phyloP scores from a whole-genome alignment of 495 filamentous ascomycete genomes.

The Aspergillus sparsus region DNA sequence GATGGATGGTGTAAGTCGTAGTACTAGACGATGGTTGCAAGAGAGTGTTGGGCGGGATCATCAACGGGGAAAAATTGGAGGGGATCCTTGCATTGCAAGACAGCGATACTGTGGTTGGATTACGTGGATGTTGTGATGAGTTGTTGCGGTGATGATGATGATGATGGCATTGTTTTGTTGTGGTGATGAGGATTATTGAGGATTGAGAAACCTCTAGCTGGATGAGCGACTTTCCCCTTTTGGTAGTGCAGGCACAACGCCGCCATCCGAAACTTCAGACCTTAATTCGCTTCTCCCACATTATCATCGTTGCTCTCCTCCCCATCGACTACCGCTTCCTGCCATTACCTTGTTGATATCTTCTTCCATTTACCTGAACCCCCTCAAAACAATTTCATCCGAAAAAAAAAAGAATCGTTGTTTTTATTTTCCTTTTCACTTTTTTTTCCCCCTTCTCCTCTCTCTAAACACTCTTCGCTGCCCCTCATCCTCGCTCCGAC shows the following conservation, averaged over 20 bases:
- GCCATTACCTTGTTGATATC: constrained; percentile 9
- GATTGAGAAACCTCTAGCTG: constrained; percentile 3
- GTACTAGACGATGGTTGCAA: too few species aligned
- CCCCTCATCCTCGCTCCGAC: constrained; percentile 28
- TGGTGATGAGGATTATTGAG: neutral
- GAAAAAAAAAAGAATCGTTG: neutral
- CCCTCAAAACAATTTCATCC: constrained; percentile 6
- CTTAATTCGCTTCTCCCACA: constrained; percentile 7
- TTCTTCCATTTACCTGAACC: constrained; percentile 8
- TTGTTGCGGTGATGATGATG: constrained; percentile 9
- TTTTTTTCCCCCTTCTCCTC: neutral
- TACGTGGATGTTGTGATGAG: constrained; percentile 11
- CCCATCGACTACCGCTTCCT: neutral
- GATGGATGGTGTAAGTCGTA: too few species aligned
- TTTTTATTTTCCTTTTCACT: neutral
- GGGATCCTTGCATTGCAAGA: neutral
- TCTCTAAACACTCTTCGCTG: constrained; percentile 8
- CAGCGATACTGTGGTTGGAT: neutral
- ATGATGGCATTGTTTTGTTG: neutral
- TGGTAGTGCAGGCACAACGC: constrained; percentile 19
- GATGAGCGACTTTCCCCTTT: constrained; percentile 24
- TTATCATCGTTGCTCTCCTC: constrained; percentile 3
- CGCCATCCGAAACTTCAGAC: constrained; percentile 13
- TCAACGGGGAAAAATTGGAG: neutral
- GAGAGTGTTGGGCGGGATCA: too few species aligned